Conservation (phyloP, 2,329 filamentous ascomycete species). For the Paecilomyces sp. region DNA sequence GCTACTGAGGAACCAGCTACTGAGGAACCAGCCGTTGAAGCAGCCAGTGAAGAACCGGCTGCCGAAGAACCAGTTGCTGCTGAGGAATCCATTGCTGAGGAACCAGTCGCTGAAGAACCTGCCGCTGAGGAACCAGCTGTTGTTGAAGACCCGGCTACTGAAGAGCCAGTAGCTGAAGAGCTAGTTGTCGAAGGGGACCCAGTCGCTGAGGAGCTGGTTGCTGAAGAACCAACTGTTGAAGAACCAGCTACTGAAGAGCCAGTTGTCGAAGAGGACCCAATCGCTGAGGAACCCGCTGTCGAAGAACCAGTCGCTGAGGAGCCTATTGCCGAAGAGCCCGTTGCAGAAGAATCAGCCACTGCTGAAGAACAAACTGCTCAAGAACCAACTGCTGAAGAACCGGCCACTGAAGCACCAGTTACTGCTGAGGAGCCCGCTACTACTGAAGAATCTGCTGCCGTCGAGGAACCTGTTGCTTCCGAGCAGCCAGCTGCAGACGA, state of each 20-base stretch:
- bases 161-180: background rate
- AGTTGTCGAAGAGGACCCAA: background rate
- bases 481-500: background rate
- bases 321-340: background rate
- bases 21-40: constrained; percentile 1
- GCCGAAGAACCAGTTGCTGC: background rate
- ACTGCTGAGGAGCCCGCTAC: background rate
- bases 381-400: background rate
- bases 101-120: background rate
- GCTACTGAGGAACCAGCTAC: background rate
- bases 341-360: constrained; percentile 1
- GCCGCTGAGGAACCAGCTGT: background rate
- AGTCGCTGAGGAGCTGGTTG: background rate
- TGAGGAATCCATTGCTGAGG: background rate
- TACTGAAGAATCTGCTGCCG: background rate
- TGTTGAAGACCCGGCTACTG: background rate
- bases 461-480: background rate
- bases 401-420: background rate
- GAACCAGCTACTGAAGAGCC: background rate
- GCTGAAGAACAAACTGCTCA: background rate
- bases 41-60: background rate
- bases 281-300: background rate
- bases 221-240: background rate
- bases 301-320: background rate
- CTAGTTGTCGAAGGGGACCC: background rate